Base-by-base conservation (phyloP, 2,329 filamentous ascomycete species). In the Exophiala sideris region DNA sequence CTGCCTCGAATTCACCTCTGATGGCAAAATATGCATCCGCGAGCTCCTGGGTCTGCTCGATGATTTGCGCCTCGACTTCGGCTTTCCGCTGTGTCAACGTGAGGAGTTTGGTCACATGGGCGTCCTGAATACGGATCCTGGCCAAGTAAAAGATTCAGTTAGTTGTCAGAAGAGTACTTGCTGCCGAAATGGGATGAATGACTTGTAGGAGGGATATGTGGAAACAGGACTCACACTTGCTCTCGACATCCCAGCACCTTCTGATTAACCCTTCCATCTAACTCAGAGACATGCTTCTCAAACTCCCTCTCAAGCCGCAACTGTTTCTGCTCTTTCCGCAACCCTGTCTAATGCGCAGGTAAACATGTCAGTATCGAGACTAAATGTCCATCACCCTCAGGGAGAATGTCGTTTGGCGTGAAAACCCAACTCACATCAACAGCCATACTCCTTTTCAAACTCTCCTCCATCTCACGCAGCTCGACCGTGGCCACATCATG, bases 271-370 rank as follows among this genome's bases (percentile, higher is more conserved):
- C 45, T 39, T 1, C 29, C 45, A 14, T 55, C 41, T 7, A 57
- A 24, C 12, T 52, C 39, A 5, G 33, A 38, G 8, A 54, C 38
- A 21, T 50, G 44, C 20, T 10, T 40, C 14, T 57, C 57, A 50
- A 57, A 57, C 12, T 54, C 54, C 16, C 29, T 34, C 34, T 59
- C 54, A 11, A 59, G 50, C 29, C 46, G 54, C n/a, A 48, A 47
- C 18, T 59, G 57, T 45, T 50, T 54, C 46, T 57, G 50, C 12
- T 45, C 57, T 50, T 54, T 57, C 9, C 57, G 50, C 32, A 52
- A 16, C 8, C 49, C 48, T 16, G 46, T 48, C 58, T 60, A 33
- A 8, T 29, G 7, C 24, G 24, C 5, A 29, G 24, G 24, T 29
- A 8, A 5, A 29, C 5, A 29, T 29, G 24, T 29, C 24, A 29